Base-by-base conservation (phyloP, 2,329 filamentous ascomycete species). In the Cordyceps militaris region DNA sequence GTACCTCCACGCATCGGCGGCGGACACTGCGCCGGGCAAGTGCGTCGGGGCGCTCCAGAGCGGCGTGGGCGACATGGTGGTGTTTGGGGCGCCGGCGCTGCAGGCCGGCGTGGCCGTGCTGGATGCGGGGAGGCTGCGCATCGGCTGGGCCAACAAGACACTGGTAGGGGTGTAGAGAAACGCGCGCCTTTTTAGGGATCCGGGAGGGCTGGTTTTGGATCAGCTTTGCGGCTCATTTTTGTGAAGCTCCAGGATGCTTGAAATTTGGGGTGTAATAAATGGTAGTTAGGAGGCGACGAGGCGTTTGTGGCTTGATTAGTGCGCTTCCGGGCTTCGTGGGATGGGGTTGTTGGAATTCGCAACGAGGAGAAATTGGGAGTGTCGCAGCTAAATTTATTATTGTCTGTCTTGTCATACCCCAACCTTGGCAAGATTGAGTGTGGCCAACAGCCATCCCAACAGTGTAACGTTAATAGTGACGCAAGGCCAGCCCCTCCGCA, bases 61-160 rank as follows among this genome's bases (percentile, higher is more conserved):
- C 46, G 55, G 55, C 24, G 7, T 16, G 1, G 42, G 43, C 21
- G 43, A 43, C 26, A 8, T 53, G 21, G 49, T 54, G n/a, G 49
- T 58, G 26, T 58, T 58, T 54, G 56, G 56, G 9, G 56, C 56
- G 21, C 36, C 46, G 11, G 56, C 56, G 19, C 49, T 58, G 6
- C 13, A 58, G 43, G 56, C 56, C 3, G 49, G 42, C 13, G 28
- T 54, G 16, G 56, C 34, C 32, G 49, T 58, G 42, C 54, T 58
- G 48, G 56, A 58, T 13, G 56, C 43, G 10, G 42, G 43, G 9
- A 19, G 26, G 4, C 9, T 48, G 32, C 40, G 49, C 16, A 23
- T 58, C 6, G 49, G 56, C 19, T 58, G 56, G 56, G 56, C 56
- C 16, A 58, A 58, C 36, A 58, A 58, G 56, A 58, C 56, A 34